These are phyloP conservation scores for Talaromyces stipitatus DNA, from an alignment of 495 filamentous ascomycete species.

Conservation along the genomic window DNA sequence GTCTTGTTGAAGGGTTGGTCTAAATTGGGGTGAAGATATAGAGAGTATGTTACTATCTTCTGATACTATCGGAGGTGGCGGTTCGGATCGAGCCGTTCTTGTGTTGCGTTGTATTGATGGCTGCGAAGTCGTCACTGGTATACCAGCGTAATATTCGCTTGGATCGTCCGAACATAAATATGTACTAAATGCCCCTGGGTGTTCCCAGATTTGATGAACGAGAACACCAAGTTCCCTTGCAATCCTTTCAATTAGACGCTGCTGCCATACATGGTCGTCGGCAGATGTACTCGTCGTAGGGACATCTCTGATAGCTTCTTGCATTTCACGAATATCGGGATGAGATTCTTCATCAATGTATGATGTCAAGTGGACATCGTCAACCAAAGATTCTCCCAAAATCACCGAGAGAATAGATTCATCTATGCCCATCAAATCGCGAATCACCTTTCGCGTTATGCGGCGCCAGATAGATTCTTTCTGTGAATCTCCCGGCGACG, in stretches of 20 bases:
- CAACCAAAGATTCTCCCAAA: slow-evolving; percentile 74
- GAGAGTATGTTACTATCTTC: slow-evolving; percentile 15
- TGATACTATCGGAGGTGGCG: slow-evolving; percentile 10
- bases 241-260: slow-evolving; percentile 71
- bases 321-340: slow-evolving; percentile 7
- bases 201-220: slow-evolving; percentile 72
- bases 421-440: slow-evolving; percentile 86
- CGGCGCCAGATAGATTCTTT: slow-evolving; percentile 69
- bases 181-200: slow-evolving; percentile 74
- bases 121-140: background rate
- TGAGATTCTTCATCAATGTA: slow-evolving; percentile 10
- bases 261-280: slow-evolving; percentile 56
- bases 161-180: slow-evolving; percentile 40
- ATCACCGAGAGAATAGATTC: slow-evolving; percentile 75
- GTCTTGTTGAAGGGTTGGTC: slow-evolving; percentile 36
- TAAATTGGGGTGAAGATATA: slow-evolving; percentile 34
- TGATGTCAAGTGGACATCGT: slow-evolving; percentile 32
- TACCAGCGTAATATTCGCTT: slow-evolving; percentile 8
- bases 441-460: slow-evolving; percentile 78
- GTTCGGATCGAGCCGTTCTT: background rate
- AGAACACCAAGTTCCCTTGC: slow-evolving; percentile 79
- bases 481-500: slow-evolving; percentile 12
- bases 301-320: slow-evolving; percentile 19
- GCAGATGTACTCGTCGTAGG: background rate
- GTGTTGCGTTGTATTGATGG: background rate